Percentiles rank a stretch among this genome's conserved stretches.
phyloP scores from a whole-genome alignment of 2,329 filamentous ascomycete species.

The Hypoxylon sp. region DNA sequence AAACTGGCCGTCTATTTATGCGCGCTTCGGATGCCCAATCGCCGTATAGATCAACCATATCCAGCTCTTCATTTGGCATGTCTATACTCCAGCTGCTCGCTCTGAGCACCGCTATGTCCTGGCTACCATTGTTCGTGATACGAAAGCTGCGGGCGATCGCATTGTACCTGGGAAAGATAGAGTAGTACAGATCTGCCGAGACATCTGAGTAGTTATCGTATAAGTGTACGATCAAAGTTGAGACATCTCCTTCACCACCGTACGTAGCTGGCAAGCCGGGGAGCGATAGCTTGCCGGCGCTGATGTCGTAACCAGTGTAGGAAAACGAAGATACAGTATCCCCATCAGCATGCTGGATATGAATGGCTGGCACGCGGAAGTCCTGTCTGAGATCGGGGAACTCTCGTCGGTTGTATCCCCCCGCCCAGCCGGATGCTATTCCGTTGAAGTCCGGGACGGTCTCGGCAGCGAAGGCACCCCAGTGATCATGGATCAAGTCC shows the following conservation, averaged over 20 bases:
- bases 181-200: slow-evolving; percentile 67
- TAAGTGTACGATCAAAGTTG: slow-evolving; percentile 64
- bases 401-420: slow-evolving; percentile 63
- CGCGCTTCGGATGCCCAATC: slow-evolving; percentile 69
- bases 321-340: slow-evolving; percentile 65
- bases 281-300: slow-evolving; percentile 63
- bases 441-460: slow-evolving; percentile 56
- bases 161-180: slow-evolving; percentile 68
- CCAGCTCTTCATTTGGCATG: slow-evolving; percentile 65
- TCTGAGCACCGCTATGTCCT: slow-evolving; percentile 61
- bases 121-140: slow-evolving; percentile 65
- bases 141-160: slow-evolving; percentile 68
- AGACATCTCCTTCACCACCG: slow-evolving; percentile 62
- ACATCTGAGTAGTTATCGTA: slow-evolving; percentile 67
- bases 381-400: slow-evolving; percentile 72
- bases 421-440: slow-evolving; percentile 62
- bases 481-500: slow-evolving; percentile 68
- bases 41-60: slow-evolving; percentile 68
- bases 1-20: slow-evolving; percentile 61
- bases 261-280: slow-evolving; percentile 67
- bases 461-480: slow-evolving; percentile 63
- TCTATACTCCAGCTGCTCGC: slow-evolving; percentile 69
- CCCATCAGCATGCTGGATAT: slow-evolving; percentile 65
- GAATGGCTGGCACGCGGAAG: slow-evolving; percentile 67
- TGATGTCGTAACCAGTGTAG: slow-evolving; percentile 64